These are phyloP conservation scores for Lentinula sp. DNA, from an alignment of 768 basidiomycete genomes.

Conservation along the genomic window DNA sequence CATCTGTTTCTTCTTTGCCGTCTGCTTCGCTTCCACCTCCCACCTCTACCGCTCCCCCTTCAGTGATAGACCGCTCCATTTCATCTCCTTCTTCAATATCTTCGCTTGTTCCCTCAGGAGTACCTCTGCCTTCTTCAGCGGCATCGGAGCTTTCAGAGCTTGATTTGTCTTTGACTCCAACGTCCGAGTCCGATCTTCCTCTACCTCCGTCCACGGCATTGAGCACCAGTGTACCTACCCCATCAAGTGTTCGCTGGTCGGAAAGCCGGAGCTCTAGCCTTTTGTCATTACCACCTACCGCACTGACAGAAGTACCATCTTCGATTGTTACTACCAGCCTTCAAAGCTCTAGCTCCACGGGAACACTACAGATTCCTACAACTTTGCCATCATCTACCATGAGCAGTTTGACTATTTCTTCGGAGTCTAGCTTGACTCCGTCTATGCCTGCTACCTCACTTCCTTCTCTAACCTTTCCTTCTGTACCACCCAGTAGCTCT, in stretches of 20 bases:
- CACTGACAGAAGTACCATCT: background rate
- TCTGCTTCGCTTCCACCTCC: background rate
- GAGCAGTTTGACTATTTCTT: conserved; percentile 20
- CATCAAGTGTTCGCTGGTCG: conserved; percentile 24
- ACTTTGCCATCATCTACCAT: conserved; percentile 25
- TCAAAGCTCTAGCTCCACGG: conserved; percentile 10
- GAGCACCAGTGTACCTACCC: conserved; percentile 21
- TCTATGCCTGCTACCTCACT: conserved; percentile 31
- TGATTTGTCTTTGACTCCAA: conserved; percentile 16
- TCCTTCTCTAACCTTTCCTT: conserved; percentile 26
- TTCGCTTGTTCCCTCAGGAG: conserved; percentile 20
- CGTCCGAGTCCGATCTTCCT: conserved; percentile 18
- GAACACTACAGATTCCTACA: conserved; percentile 13
- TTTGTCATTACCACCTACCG: conserved; percentile 12
- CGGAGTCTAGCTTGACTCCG: conserved; percentile 36
- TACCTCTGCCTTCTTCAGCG: conserved; percentile 34
- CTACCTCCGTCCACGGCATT: conserved; percentile 13
- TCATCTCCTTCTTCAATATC: conserved; percentile 20
- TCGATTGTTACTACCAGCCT: background rate
- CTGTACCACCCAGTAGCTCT: conserved; percentile 27
- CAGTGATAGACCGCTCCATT: background rate
- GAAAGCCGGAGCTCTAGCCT: conserved; percentile 7
- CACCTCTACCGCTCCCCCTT: conserved; percentile 17
- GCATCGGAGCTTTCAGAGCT: conserved; percentile 20
- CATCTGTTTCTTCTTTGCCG: conserved; percentile 7